Base-by-base conservation (phyloP, 139 green algal species). In the Cymbomonas tetramitiformis region DNA sequence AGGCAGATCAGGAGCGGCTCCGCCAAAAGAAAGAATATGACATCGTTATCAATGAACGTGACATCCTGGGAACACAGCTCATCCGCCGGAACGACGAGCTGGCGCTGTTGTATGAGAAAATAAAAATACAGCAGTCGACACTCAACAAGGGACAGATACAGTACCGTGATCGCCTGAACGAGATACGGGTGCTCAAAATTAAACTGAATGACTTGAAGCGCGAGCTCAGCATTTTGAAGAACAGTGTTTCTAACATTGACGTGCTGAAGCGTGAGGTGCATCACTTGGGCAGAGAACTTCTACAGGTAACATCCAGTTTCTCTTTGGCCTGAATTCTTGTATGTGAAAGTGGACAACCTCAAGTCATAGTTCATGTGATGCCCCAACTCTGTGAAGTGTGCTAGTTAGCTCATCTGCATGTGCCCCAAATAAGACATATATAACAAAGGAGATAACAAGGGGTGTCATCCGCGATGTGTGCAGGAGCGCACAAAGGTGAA, bases 51-150 rank as follows among this genome's bases (percentile, higher is more conserved):
- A 82, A 85, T 32, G 86, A 94, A 68, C 71, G 86, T 7, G 86
- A 94, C 58, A 84, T 91, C 46, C 70, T 94, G 34, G 81, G 81
- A 19, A 87, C 72, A 21, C 79, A 85, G 69, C 75, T 94, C 40
- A 80, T 92, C 34, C 76, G 83, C 3, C 77, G 86, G 30, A 93
- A 95, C 53, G 85, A 95, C 58, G 86, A 95, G 75, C 71, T 93
- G 28, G 83, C 82, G 18, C 73, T 94, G 68, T 74, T 94, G 46
- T 94, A 95, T 57, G 85, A 94, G 63, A 95, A 95, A 69, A 83
- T 94, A 73, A 87, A 88, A 67, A 84, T 95, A 48, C 86, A 94
- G 79, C 74, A 86, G 47, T 78, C 48, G 46, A 84, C 80, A 15
- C 75, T 95, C 29, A 64, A 62, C 51, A 84, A 86, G 69, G 86